phyloP scores from a whole-genome alignment of 83 land plant genomes.

The Picea abies region DNA sequence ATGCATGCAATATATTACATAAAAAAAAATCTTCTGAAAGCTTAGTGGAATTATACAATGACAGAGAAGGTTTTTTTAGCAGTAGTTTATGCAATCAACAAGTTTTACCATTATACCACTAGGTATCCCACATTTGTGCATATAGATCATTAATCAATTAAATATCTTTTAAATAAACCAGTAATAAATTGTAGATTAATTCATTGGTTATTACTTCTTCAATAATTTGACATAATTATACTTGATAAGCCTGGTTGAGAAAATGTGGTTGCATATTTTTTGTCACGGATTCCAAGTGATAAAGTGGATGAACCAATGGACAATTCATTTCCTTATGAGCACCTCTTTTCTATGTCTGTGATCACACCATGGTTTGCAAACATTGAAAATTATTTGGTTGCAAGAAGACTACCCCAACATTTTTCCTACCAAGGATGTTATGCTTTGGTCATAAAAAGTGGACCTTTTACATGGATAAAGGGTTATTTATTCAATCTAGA shows the following conservation, averaged over 20 bases:
- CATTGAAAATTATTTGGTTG: not conserved
- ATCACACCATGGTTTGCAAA: not conserved
- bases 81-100: not conserved
- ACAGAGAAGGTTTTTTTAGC: not conserved
- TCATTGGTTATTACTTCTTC: not conserved
- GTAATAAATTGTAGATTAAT: not conserved
- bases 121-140: not conserved
- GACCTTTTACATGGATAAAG: not conserved
- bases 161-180: not conserved
- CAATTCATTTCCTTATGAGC: not conserved
- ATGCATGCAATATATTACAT: no score
- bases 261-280: not conserved
- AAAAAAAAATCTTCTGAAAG: not conserved
- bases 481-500: not conserved
- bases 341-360: not conserved
- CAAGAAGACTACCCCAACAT: not conserved
- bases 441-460: not conserved
- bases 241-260: not conserved
- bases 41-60: not conserved
- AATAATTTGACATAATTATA: not conserved
- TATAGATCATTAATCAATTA: not conserved
- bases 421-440: not conserved
- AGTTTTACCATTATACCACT: not conserved
- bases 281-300: not conserved
- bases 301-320: not conserved